Evolutionary conservation across 208 protist species (phyloP).

Genomic region (Trypanosoma cruzi): DNA sequence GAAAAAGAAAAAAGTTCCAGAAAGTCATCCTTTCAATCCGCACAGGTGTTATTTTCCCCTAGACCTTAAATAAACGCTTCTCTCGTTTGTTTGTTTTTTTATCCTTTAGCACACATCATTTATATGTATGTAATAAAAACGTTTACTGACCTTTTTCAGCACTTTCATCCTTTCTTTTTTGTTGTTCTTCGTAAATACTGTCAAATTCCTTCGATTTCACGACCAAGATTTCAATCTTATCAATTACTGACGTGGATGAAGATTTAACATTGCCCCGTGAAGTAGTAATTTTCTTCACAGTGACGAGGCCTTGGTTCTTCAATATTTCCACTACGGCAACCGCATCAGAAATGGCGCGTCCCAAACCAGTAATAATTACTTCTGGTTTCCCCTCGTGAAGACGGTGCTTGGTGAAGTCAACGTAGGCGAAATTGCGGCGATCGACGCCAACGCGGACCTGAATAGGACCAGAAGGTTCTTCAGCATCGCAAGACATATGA

Average conservation of each 20-base stretch:
- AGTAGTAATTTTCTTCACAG: conserved; percentile 84
- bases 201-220: conserved; percentile 83
- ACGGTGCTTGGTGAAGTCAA: conserved; percentile 85
- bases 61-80: too few species aligned
- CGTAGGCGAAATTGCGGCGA: conserved; percentile 83
- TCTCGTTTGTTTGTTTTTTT: not conserved
- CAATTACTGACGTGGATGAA: conserved; percentile 41
- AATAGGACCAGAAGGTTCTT: conserved; percentile 34
- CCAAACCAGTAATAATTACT: conserved; percentile 80
- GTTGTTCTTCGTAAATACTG: conserved; percentile 77
- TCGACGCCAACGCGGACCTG: conserved; percentile 80
- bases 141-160: conserved; percentile 23
- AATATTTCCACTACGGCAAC: conserved; percentile 89
- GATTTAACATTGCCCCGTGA: conserved; percentile 70
- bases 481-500: conserved; percentile 13
- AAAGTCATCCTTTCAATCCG: too few species aligned
- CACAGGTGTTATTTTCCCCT: too few species aligned
- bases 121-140: not conserved
- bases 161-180: conserved; percentile 41
- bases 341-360: conserved; percentile 82
- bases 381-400: conserved; percentile 70
- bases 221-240: conserved; percentile 84
- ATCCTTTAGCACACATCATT: not conserved
- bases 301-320: conserved; percentile 83
- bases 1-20: too few species aligned